Base-by-base conservation (phyloP, 306 rosid species). In the Elaeagnus macrophylla region DNA sequence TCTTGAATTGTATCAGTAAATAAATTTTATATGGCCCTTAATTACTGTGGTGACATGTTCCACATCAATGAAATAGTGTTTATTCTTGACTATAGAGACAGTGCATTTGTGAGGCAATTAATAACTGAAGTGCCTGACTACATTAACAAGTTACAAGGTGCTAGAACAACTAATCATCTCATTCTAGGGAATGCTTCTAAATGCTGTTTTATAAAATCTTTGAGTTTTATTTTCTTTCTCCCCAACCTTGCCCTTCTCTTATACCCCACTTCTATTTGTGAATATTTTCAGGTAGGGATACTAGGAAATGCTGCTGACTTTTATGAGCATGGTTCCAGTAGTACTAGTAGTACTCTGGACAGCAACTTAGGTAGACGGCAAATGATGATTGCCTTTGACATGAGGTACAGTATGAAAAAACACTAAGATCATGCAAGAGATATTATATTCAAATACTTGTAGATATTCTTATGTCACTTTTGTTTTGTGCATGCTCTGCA, bases 361-460 rank as follows among this genome's bases (percentile, higher is more conserved):
- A 78, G 60, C 62, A 72, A 72, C 63, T n/a, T 74, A 70, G 95
- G 76, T 72, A 79, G 99, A 78, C 87, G 96, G 48, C 82, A 84
- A 53, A 91, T 87, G 99, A 91, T 91, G 96, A 87, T 91, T 70
- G 99, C 99, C 65, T 91, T 91, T 78, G 99, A 91, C 67, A 82
- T 91, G 99, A 81, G 99, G 99, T 91, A 84, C 16, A 44, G 39
- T n/a, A 17, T 64, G 58, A 54, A 50, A 40, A 40, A 56, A 48
- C 60, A 19, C 39, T 19, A 7, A 39, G 36, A 9, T 25, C 32
- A 25, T 9, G 25, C 41, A 53, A 13, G 15, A 18, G 16, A 36
- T 14, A 50, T 64, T 64, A 56, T 39, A 49, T 10, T 53, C n/a
- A 10, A 39, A 53, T 39, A 39, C 39, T 7, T 59, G 55, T 44